Evolutionary conservation across 345 rosid species (phyloP).

Genomic region (Gossypium raimondii): DNA sequence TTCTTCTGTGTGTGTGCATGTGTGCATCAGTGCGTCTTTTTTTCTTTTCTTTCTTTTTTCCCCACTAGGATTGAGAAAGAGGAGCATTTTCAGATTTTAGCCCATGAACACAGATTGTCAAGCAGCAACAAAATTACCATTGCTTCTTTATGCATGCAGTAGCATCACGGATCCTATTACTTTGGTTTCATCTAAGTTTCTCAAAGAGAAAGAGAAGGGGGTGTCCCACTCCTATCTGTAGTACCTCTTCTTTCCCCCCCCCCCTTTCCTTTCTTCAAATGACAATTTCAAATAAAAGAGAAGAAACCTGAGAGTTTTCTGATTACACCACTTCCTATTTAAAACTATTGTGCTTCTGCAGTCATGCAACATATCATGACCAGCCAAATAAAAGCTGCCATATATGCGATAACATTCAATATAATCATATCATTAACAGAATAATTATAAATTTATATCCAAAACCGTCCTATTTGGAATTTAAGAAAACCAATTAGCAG

Average conservation of each 20-base stretch:
- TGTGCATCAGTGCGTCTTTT: background rate
- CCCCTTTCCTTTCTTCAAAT: background rate
- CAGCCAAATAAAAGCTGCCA: background rate
- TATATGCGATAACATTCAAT: background rate
- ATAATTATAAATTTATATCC: background rate
- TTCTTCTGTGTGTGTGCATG: background rate
- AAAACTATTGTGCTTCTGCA: background rate
- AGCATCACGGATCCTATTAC: background rate
- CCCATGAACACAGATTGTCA: background rate
- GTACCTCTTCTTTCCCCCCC: background rate
- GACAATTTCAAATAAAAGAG: background rate
- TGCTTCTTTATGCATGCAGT: background rate
- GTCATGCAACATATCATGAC: background rate
- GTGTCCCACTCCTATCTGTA: background rate
- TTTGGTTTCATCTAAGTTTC: background rate
- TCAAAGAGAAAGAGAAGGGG: background rate
- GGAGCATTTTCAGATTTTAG: background rate
- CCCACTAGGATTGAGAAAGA: background rate
- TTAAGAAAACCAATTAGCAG: background rate
- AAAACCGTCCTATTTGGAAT: background rate
- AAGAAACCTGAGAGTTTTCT: background rate
- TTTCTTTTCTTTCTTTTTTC: too few species aligned
- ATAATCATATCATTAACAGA: background rate
- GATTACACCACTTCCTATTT: slow-evolving; percentile 1
- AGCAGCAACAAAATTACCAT: background rate